Evolutionary conservation across 148 eudicot genomes (phyloP).

Genomic region (Talinum fruticosum): DNA sequence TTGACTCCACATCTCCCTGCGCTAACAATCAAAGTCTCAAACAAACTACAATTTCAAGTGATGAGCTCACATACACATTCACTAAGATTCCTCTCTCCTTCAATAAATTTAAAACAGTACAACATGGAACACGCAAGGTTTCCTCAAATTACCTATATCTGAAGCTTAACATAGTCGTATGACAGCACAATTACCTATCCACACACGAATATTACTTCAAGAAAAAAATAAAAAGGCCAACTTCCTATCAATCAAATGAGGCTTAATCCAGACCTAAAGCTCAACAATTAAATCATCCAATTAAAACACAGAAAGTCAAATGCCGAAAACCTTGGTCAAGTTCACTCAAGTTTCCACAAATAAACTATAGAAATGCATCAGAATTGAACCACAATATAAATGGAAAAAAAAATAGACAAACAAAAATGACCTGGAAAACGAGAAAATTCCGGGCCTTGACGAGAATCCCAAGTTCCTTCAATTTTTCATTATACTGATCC

Average conservation of each 20-base stretch:
- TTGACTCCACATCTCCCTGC: conserved; percentile 97
- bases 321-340: no score
- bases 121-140: no score
- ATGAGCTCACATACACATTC: background rate
- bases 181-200: no score
- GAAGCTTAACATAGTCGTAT: no score
- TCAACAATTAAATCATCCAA: background rate
- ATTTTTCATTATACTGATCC: conserved; percentile 72
- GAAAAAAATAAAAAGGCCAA: background rate
- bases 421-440: conserved; percentile 72
- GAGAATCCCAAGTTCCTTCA: conserved; percentile 71
- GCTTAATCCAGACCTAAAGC: background rate
- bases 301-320: background rate
- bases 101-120: no score
- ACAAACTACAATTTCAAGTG: background rate
- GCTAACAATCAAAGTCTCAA: background rate
- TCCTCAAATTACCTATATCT: no score
- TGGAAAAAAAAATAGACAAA: background rate
- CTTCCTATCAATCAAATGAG: background rate
- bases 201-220: no score
- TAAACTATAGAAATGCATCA: background rate
- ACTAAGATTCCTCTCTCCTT: no score
- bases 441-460: conserved; percentile 96
- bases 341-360: background rate
- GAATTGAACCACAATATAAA: background rate